Conservation (phyloP, 306 rosid genomes). For the Rubus idaeus region DNA sequence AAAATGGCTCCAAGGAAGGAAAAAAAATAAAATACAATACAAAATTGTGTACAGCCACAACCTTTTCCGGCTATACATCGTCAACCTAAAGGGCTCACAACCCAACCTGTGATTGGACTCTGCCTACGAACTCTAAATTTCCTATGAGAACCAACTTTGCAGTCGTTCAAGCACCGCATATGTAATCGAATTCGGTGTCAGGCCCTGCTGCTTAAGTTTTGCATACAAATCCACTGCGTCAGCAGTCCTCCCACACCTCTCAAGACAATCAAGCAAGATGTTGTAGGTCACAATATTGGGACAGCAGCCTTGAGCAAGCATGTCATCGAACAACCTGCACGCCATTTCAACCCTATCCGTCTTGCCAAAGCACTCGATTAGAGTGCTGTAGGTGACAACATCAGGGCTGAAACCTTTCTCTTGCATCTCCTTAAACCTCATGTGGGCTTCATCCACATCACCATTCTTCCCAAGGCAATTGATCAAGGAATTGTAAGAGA, state of each 20-base stretch:
- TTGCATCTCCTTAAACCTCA: conserved; percentile 90
- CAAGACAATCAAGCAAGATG: conserved; percentile 88
- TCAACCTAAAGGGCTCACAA: conserved; percentile 83
- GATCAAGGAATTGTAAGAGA: conserved; percentile 84
- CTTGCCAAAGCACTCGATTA: conserved; percentile 94
- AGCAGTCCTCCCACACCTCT: conserved; percentile 80
- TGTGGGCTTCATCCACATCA: conserved; percentile 92
- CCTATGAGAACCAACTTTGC: conserved; percentile 66
- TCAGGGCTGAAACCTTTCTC: conserved; percentile 86
- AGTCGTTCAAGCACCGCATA: conserved; percentile 81
- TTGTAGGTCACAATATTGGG: conserved; percentile 88
- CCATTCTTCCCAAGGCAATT: conserved; percentile 97
- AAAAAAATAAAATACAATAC: background rate
- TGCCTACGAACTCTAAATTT: conserved; percentile 69
- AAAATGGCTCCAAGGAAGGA: background rate
- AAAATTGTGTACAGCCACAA: background rate
- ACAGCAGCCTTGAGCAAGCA: conserved; percentile 74
- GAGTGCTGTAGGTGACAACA: conserved; percentile 92
- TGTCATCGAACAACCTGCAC: conserved; percentile 67
- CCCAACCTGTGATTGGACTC: conserved; percentile 94
- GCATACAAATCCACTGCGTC: conserved; percentile 91
- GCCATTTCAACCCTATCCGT: conserved; percentile 91
- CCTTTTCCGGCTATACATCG: conserved; percentile 7
- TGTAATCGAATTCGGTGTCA: conserved; percentile 86
- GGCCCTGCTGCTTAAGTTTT: conserved; percentile 83